These are phyloP conservation scores for Rickenella mellea DNA, from an alignment of 768 basidiomycete genomes.

Conservation along the genomic window DNA sequence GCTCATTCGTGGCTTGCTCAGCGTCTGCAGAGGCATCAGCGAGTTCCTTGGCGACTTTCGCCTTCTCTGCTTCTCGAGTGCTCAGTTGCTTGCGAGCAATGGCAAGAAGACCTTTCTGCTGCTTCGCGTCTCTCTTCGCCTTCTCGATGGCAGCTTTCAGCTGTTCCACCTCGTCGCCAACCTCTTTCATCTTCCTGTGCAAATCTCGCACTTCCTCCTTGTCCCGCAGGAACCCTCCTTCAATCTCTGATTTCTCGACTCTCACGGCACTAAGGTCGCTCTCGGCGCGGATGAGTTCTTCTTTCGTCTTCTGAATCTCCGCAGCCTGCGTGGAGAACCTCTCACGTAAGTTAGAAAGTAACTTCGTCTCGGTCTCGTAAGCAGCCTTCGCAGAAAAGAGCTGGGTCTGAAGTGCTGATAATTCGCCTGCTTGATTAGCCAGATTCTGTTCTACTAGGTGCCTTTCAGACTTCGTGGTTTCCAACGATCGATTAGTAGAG, in stretches of 20 bases:
- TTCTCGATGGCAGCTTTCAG: conserved; percentile 77
- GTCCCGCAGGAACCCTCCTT: conserved; percentile 77
- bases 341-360: conserved; percentile 59
- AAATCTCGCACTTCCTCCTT: conserved; percentile 90
- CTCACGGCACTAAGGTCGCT: conserved; percentile 84
- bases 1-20: conserved; percentile 42
- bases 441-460: conserved; percentile 53
- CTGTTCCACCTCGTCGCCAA: conserved; percentile 58
- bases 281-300: conserved; percentile 82
- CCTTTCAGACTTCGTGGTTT: conserved; percentile 58
- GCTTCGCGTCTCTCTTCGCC: conserved; percentile 85
- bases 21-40: conserved; percentile 54
- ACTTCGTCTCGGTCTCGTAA: conserved; percentile 75
- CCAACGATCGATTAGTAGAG: conserved; percentile 67
- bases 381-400: conserved; percentile 75
- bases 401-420: conserved; percentile 75
- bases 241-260: conserved; percentile 87
- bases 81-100: conserved; percentile 91
- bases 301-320: conserved; percentile 61
- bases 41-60: conserved; percentile 62
- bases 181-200: conserved; percentile 76
- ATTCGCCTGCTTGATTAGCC: conserved; percentile 59
- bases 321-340: conserved; percentile 56
- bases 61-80: conserved; percentile 70
- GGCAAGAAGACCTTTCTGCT: conserved; percentile 90